These are phyloP conservation scores for Amanita subjunquillea DNA, from an alignment of 768 basidiomycete genomes.

Conservation along the genomic window DNA sequence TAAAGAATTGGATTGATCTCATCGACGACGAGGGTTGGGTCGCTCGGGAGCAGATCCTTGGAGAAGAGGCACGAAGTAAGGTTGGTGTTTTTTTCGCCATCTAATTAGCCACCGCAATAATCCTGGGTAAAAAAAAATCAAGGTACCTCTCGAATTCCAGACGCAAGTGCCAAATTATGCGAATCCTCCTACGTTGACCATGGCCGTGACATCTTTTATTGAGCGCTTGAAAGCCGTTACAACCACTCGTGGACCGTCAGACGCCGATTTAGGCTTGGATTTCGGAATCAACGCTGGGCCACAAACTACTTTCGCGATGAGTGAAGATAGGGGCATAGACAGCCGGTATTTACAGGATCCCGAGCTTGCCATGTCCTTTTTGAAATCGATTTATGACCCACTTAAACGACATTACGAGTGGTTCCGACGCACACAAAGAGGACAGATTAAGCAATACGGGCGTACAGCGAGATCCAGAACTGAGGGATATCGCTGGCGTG, in stretches of 20 bases:
- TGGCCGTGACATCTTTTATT: slow-evolving; percentile 90
- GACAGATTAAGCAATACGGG: slow-evolving; percentile 86
- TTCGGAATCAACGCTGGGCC: slow-evolving; percentile 34
- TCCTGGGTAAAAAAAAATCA: not conserved
- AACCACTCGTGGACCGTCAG: slow-evolving; percentile 32
- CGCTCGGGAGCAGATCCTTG: slow-evolving; percentile 90
- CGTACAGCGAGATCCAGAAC: slow-evolving; percentile 76
- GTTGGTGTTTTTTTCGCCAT: slow-evolving; percentile 24
- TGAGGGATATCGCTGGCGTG: slow-evolving; percentile 93
- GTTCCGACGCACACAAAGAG: slow-evolving; percentile 91
- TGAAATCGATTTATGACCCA: slow-evolving; percentile 73
- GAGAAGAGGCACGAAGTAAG: slow-evolving; percentile 93
- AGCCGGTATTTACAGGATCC: slow-evolving; percentile 46
- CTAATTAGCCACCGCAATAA: not conserved
- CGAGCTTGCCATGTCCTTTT: slow-evolving; percentile 52
- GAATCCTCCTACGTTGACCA: slow-evolving; percentile 89
- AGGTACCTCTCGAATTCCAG: slow-evolving; percentile 87
- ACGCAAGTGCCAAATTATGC: slow-evolving; percentile 91
- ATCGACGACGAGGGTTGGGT: slow-evolving; percentile 97
- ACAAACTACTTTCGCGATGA: slow-evolving; percentile 39
- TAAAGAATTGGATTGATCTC: slow-evolving; percentile 82
- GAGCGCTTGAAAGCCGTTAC: slow-evolving; percentile 45
- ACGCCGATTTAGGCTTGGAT: slow-evolving; percentile 58
- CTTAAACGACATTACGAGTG: slow-evolving; percentile 90
- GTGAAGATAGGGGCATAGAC: slow-evolving; percentile 13